phyloP scores from a whole-genome alignment of 768 basidiomycete species.

The Clathrus columnatus region DNA sequence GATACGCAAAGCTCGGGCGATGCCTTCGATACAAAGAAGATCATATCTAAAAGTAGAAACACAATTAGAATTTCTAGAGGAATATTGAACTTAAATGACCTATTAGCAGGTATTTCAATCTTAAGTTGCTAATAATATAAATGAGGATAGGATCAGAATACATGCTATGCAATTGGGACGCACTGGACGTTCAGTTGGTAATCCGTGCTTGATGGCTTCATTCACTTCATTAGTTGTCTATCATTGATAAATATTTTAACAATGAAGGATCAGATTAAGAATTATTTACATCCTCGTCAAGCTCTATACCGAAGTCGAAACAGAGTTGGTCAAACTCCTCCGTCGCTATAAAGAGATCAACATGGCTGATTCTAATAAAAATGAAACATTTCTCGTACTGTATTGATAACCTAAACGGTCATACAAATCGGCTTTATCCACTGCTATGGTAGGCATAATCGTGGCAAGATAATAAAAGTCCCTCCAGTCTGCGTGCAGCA shows the following conservation, averaged over 20 bases:
- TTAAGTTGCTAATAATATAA: constrained; percentile 71
- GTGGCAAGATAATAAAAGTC: background rate
- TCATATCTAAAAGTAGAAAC: constrained; percentile 62
- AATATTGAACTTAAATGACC: constrained; percentile 32
- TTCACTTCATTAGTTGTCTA: constrained; percentile 88
- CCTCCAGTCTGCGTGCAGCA: no score
- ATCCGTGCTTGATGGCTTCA: constrained; percentile 70
- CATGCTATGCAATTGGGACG: constrained; percentile 16
- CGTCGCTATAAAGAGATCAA: constrained; percentile 48
- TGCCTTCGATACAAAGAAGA: constrained; percentile 93
- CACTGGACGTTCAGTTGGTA: constrained; percentile 80
- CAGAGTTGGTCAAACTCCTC: constrained; percentile 93
- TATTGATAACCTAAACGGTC: constrained; percentile 74
- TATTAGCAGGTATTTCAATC: constrained; percentile 98
- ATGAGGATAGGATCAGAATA: constrained; percentile 3
- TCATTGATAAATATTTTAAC: background rate
- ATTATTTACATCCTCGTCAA: constrained; percentile 87
- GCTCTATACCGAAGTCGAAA: constrained; percentile 95
- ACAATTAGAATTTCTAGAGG: background rate
- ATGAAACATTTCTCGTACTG: constrained; percentile 37
- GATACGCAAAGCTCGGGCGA: constrained; percentile 74
- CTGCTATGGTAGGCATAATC: constrained; percentile 86
- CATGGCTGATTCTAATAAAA: constrained; percentile 5
- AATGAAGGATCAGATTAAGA: constrained; percentile 3
- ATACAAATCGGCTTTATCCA: constrained; percentile 94